Conservation (phyloP, 805 yeast species). For the Teunomyces cretensis region DNA sequence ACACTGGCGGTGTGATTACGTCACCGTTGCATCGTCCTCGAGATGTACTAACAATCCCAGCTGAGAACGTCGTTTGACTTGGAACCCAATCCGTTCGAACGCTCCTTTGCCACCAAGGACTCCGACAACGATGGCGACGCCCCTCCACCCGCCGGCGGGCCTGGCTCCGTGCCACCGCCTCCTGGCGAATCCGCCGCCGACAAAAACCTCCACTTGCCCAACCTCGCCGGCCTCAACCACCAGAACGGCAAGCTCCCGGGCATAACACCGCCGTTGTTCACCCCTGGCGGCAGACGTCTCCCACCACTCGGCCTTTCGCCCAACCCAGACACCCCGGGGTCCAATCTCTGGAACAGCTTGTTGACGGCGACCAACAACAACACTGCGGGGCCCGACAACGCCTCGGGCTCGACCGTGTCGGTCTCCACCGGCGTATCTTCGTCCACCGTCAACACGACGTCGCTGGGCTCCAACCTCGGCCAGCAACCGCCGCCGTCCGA, state of each 20-base stretch:
- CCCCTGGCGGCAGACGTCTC: constrained; percentile 60
- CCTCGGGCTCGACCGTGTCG: constrained; percentile 10
- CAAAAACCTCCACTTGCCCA: constrained; percentile 38
- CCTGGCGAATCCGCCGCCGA: constrained; percentile 3
- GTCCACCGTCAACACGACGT: no score
- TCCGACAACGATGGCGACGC: no score
- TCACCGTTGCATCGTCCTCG: constrained; percentile 9
- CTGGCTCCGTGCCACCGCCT: background rate
- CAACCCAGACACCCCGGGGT: constrained; percentile 54
- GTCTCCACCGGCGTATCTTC: no score
- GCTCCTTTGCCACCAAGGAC: constrained; percentile 78
- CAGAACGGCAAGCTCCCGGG: constrained; percentile 26
- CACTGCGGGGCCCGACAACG: constrained; percentile 9
- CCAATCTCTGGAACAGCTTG: constrained; percentile 47
- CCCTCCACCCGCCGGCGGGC: no score
- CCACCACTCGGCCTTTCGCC: constrained; percentile 55
- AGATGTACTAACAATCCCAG: constrained; percentile 24
- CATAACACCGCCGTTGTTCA: constrained; percentile 49
- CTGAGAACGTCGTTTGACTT: constrained; percentile 58
- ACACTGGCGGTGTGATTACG: constrained; percentile 11
- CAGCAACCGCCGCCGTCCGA: background rate
- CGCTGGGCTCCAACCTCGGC: background rate
- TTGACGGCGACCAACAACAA: constrained; percentile 39
- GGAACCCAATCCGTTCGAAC: constrained; percentile 95
- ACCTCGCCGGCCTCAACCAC: constrained; percentile 26